Percentiles rank a stretch among this genome's conserved stretches.
phyloP scores from a whole-genome alignment of 2,329 filamentous ascomycete species.

The Aspergillus pseudoglaucus region DNA sequence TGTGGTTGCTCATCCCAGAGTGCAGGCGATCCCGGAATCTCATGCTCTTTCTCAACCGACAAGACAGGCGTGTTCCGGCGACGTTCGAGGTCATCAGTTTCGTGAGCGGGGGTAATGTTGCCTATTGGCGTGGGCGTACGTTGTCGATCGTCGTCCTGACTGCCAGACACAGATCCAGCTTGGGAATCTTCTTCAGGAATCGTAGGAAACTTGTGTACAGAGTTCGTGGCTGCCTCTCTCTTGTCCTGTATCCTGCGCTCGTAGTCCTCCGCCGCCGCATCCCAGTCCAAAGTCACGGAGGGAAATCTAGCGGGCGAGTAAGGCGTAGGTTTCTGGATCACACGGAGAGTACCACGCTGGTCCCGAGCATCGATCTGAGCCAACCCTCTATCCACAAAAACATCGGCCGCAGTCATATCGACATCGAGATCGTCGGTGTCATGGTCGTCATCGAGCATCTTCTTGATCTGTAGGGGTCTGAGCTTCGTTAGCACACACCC shows the following conservation, averaged over 20 bases:
- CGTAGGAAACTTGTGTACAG: slow-evolving; percentile 9
- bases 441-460: slow-evolving; percentile 31
- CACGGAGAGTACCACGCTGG: slow-evolving; percentile 28
- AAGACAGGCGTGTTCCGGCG: slow-evolving; percentile 18
- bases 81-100: neutral
- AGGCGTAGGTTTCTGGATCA: slow-evolving; percentile 25
- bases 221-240: slow-evolving; percentile 6
- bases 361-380: slow-evolving; percentile 28
- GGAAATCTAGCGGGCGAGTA: slow-evolving; percentile 22
- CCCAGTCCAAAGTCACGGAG: slow-evolving; percentile 33
- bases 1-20: slow-evolving; percentile 3
- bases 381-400: slow-evolving; percentile 33
- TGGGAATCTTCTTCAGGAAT: slow-evolving; percentile 13
- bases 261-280: slow-evolving; percentile 16
- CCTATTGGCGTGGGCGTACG: neutral
- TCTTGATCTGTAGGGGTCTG: slow-evolving; percentile 31
- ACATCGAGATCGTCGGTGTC: slow-evolving; percentile 25
- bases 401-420: slow-evolving; percentile 31
- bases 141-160: neutral
- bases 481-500: neutral
- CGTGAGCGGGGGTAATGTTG: neutral
- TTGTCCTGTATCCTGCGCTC: slow-evolving; percentile 11
- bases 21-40: slow-evolving; percentile 13
- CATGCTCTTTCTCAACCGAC: slow-evolving; percentile 20
- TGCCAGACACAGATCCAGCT: neutral